Percentiles rank a stretch among this genome's conserved stretches.
Evolutionary conservation across 1,284 basidiomycete species (phyloP).

Genomic region (Uromyces viciae-fabae): DNA sequence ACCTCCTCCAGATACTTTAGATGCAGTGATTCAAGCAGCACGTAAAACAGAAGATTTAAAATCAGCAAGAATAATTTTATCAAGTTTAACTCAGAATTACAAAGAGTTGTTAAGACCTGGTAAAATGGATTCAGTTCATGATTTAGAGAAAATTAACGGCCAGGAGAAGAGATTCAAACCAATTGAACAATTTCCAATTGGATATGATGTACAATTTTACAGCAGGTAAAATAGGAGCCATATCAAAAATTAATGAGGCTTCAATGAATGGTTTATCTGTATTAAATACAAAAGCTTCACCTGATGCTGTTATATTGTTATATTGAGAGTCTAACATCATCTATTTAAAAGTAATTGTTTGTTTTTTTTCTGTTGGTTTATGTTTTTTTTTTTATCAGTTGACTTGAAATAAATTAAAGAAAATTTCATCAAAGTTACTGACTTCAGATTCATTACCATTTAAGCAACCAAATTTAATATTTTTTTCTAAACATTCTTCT

Average conservation of each 20-base stretch:
- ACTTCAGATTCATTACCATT: no score
- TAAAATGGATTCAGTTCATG: neutral
- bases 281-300: no score
- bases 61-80: neutral
- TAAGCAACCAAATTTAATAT: no score
- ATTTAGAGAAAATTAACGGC: neutral
- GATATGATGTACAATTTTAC: slow-evolving; percentile 10
- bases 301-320: no score
- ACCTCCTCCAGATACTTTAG: slow-evolving; percentile 27
- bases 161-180: neutral
- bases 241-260: neutral
- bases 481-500: no score
- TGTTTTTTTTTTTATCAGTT: no score
- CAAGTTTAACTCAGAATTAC: slow-evolving; percentile 2
- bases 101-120: neutral
- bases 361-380: no score
- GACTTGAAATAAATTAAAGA: no score
- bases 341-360: no score
- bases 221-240: neutral
- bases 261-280: no score
- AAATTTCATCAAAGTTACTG: no score
- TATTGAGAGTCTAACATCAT: no score
- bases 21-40: slow-evolving; percentile 35
- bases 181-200: neutral
- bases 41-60: slow-evolving; percentile 26